A percentile compares a stretch with the other conserved stretches of the same genome.
These are phyloP conservation scores for Tetrapisispora pingtungensis DNA, from an alignment of 805 yeast genomes.

Conservation along the genomic window DNA sequence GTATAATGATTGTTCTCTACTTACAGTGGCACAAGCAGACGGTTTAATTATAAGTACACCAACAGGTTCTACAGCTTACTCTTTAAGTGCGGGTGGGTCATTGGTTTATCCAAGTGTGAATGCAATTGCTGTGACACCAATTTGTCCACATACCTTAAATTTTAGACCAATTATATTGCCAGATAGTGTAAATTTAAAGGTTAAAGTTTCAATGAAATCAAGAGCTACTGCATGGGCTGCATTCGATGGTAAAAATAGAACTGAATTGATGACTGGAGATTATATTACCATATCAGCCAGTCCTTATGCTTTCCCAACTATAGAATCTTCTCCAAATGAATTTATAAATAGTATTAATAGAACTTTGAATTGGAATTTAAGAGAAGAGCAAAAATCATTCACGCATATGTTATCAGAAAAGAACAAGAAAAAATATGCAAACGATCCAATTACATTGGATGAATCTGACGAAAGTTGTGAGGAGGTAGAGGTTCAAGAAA, in stretches of 20 bases:
- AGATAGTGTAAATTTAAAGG: slow-evolving; percentile 78
- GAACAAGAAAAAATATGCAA: slow-evolving; percentile 11
- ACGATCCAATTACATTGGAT: slow-evolving; percentile 3
- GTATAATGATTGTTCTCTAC: slow-evolving; percentile 74
- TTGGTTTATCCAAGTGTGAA: slow-evolving; percentile 90
- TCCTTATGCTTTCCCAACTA: slow-evolving; percentile 90
- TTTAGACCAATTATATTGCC: slow-evolving; percentile 89
- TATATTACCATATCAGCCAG: slow-evolving; percentile 79
- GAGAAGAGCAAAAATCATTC: slow-evolving; percentile 82
- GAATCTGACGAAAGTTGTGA: slow-evolving; percentile 5
- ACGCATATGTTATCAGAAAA: slow-evolving; percentile 24
- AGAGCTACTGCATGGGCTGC: slow-evolving; percentile 95
- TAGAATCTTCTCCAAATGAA: slow-evolving; percentile 61
- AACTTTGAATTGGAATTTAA: slow-evolving; percentile 85
- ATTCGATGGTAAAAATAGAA: slow-evolving; percentile 85
- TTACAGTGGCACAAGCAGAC: slow-evolving; percentile 90
- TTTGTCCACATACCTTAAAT: slow-evolving; percentile 90
- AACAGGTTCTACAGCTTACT: slow-evolving; percentile 93
- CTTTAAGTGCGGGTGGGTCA: slow-evolving; percentile 91
- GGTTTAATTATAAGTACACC: slow-evolving; percentile 90
- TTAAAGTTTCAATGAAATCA: slow-evolving; percentile 72
- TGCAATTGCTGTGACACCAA: slow-evolving; percentile 88
- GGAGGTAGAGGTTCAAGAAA: slow-evolving; percentile 4
- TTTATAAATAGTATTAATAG: slow-evolving; percentile 78
- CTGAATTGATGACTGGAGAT: slow-evolving; percentile 74